Evolutionary conservation across 495 filamentous ascomycete species (phyloP), one percentile per base, ranked within the genome.

Genomic region (Podospora didyma): DNA sequence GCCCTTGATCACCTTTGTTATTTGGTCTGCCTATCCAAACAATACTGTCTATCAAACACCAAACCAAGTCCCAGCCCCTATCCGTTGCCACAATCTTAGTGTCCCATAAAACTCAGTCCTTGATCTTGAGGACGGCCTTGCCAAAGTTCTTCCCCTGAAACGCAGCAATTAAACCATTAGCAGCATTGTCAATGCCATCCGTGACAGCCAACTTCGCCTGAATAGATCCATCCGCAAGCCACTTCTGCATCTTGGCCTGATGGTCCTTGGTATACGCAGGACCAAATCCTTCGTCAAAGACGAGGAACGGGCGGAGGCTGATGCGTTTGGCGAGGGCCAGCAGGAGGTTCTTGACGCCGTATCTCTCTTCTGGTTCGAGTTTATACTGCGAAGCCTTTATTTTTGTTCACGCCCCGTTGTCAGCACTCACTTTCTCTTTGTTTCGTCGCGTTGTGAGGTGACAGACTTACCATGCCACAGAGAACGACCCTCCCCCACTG

Each of bases 71-170:
- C n/a, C n/a, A n/a, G n/a, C n/a, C n/a, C n/a, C n/a, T n/a, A n/a
- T n/a, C n/a, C n/a, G n/a, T n/a, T n/a, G n/a, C n/a, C n/a, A n/a
- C n/a, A n/a, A n/a, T n/a, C n/a, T n/a, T n/a, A n/a, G n/a, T n/a
- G n/a, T n/a, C n/a, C n/a, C n/a, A n/a, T n/a, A n/a, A n/a, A n/a
- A n/a, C n/a, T n/a, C n/a, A n/a, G 7, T 17, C 42, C 67, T 70
- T 56, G 57, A 91, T 85, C 75, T 87, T 86, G 62, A 94, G 60
- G 17, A 92, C 80, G 46, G 89, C 88, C 77, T 96, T 96, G 54
- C 91, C 91, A 72, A 88, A 86, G 73, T 95, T 96, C 69, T 88
- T 84, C 16, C 91, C 91, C 62, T 84, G 66, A 54, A 95, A 77
- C 78, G 95, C 84, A 16, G 86, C 89, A 22, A 95, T 60, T 49